Evolutionary conservation across 306 rosid species (phyloP).

Genomic region (Ziziphus jujuba): DNA sequence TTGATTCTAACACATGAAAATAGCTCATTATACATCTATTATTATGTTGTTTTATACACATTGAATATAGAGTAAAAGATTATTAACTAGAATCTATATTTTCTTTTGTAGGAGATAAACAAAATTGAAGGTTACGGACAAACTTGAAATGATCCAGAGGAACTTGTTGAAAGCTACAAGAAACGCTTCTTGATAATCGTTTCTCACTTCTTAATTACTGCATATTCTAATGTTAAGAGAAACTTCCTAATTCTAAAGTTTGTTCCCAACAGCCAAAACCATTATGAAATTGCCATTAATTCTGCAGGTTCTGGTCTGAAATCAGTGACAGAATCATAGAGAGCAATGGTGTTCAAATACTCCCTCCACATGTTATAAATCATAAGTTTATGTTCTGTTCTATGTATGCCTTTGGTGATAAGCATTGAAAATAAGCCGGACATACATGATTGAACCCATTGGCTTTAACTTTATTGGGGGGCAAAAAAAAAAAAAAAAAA

Average conservation of each 20-base stretch:
- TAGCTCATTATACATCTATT: background rate
- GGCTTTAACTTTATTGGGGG: no score
- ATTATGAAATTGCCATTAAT: background rate
- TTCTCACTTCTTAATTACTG: background rate
- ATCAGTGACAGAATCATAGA: background rate
- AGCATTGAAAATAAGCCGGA: no score
- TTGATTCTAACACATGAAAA: background rate
- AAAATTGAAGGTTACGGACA: slow-evolving; percentile 55
- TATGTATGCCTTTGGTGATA: no score
- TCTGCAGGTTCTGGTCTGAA: background rate
- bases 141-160: slow-evolving; percentile 56
- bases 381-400: no score
- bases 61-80: background rate
- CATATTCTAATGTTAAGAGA: no score
- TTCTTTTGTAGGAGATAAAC: slow-evolving; percentile 59
- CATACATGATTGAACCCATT: no score
- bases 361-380: background rate
- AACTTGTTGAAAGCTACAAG: slow-evolving; percentile 58
- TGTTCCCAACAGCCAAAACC: background rate
- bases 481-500: no score
- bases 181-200: slow-evolving; percentile 52
- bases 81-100: no score
- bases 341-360: background rate
- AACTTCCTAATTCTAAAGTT: no score
- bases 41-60: background rate